Base-by-base conservation (phyloP, 345 rosid genomes). In the Ceriops zippeliana region DNA sequence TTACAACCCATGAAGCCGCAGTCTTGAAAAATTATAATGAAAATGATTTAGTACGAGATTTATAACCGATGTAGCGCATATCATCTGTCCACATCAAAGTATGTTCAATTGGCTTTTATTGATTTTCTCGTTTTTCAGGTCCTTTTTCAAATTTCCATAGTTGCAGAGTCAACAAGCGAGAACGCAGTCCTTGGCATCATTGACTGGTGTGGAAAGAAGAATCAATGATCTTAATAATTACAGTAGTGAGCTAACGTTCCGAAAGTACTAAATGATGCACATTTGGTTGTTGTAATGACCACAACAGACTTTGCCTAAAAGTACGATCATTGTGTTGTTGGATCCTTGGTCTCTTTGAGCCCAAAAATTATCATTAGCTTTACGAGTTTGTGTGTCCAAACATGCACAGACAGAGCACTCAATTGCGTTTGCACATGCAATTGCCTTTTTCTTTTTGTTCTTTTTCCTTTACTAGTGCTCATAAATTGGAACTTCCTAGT, bases 111-210 rank as follows among this genome's bases (percentile, higher is more conserved):
- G 58, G 58, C 52, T 65, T 46, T 63, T 27, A 67, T 56, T 65
- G 13, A 24, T 52, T 42, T 51, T 16, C 22, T 35, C 28, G 16
- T 52, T 62, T 46, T 34, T 34, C 37, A 10, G 21, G 68, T 67
- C 74, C 76, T 60, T 52, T 80, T 66, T 76, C 77, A 30, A 65
- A 52, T 42, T 47, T 78, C 53, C 66, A 58, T 28, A 38, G 82
- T 85, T 75, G 89, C 86, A 76, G 84, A 83, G 86, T 85, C 86
- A 83, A 83, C 79, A 85, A 85, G 86, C 79, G 65, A 85, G 77
- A 78, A 52, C 21, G 52, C 59, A 66, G 78, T 67, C 78, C 76
- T 47, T 21, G 66, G 56, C 81, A 81, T 83, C 69, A 83, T 81
- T 79, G 84, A 72, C 82, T 60, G 70, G 78, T 57, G 76, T 67